Evolutionary conservation across 345 rosid species (phyloP).

Genomic region (Gossypium anomalum): DNA sequence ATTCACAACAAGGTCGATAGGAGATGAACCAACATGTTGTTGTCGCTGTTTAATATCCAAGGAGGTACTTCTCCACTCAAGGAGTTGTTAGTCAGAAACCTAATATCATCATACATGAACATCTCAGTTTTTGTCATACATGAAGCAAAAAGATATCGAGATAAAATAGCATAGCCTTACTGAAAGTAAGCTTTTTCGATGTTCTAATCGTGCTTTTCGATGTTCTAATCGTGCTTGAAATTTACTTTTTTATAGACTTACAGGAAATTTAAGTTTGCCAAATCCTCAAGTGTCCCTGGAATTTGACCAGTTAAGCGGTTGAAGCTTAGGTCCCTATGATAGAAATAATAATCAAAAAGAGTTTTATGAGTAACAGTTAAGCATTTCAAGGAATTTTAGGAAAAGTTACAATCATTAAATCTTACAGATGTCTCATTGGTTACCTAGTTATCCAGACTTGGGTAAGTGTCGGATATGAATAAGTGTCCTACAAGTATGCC

Average conservation of each 20-base stretch:
- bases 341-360: background rate
- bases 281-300: constrained; percentile 31
- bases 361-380: background rate
- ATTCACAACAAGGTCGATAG: background rate
- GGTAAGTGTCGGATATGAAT: background rate
- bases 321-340: constrained; percentile 73
- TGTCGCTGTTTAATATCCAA: constrained; percentile 33
- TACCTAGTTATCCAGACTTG: background rate
- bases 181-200: background rate
- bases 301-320: constrained; percentile 57
- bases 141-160: background rate
- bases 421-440: background rate
- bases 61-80: constrained; percentile 57
- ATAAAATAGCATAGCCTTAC: background rate
- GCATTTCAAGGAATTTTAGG: background rate
- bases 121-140: background rate
- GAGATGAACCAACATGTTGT: constrained; percentile 39
- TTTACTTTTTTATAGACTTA: constrained; percentile 28
- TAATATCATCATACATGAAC: constrained; percentile 18
- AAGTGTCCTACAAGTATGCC: background rate
- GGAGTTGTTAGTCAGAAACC: constrained; percentile 76
- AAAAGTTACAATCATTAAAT: background rate
- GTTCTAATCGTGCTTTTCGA: background rate
- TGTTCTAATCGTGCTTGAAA: background rate
- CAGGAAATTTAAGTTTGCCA: constrained; percentile 24